These are phyloP conservation scores for Leishmania tarentolae DNA, from an alignment of 208 protist species.

Conservation along the genomic window DNA sequence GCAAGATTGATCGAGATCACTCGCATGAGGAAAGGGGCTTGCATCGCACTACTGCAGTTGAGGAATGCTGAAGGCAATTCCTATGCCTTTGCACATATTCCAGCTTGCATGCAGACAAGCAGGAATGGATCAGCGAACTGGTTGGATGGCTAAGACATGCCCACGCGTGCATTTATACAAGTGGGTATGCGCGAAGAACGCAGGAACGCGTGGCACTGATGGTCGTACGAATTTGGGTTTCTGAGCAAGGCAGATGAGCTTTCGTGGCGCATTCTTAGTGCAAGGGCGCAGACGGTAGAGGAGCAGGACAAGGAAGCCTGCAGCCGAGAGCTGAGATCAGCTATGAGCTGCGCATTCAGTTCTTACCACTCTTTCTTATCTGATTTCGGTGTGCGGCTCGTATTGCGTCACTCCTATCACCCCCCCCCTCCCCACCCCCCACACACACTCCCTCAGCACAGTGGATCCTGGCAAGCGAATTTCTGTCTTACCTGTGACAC, in stretches of 20 bases:
- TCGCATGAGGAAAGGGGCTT: conserved; percentile 81
- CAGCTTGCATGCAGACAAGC: conserved; percentile 58
- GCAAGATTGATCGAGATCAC: conserved; percentile 87
- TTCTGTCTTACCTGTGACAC: neutral
- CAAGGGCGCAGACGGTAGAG: no score
- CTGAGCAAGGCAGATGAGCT: neutral
- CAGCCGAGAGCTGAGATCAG: neutral
- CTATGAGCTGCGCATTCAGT: no score
- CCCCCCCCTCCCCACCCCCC: no score
- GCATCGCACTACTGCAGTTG: conserved; percentile 67
- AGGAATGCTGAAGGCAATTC: conserved; percentile 54
- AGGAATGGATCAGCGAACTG: conserved; percentile 83
- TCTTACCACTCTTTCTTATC: neutral
- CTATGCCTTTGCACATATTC: conserved; percentile 75
- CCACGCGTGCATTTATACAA: conserved; percentile 20
- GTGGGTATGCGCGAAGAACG: no score
- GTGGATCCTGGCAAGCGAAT: neutral
- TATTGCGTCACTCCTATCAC: neutral
- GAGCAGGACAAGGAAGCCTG: neutral
- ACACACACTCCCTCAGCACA: neutral
- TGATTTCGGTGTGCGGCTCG: neutral
- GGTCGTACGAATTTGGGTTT: neutral
- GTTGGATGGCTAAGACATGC: conserved; percentile 56
- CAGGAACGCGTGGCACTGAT: neutral
- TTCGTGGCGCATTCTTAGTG: neutral